Percentiles rank a stretch among this genome's conserved stretches.
phyloP scores from a whole-genome alignment of 2,329 filamentous ascomycete species.

The Rhytidhysteron rufulum region DNA sequence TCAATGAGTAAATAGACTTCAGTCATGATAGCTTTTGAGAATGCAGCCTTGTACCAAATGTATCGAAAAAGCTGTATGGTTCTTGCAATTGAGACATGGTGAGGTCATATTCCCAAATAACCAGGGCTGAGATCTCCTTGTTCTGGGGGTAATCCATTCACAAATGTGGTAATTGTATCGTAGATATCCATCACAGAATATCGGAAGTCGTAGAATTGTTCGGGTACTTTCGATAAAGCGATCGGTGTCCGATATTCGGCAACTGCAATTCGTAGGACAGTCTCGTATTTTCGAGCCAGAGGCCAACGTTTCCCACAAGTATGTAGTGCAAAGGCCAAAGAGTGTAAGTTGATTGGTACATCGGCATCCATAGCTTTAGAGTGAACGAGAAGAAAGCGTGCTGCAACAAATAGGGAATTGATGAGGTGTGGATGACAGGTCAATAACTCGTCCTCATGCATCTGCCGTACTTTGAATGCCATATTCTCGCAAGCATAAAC shows the following conservation, averaged over 20 bases:
- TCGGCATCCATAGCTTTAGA: constrained; percentile 19
- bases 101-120: too few relatives aligned
- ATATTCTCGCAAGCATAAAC: constrained; percentile 23
- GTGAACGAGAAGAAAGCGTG: constrained; percentile 24
- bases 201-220: constrained; percentile 23
- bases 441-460: constrained; percentile 17
- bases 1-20: too few relatives aligned
- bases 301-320: constrained; percentile 21
- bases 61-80: too few relatives aligned
- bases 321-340: constrained; percentile 20
- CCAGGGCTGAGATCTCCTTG: constrained; percentile 8
- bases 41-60: too few relatives aligned
- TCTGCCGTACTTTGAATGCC: constrained; percentile 15
- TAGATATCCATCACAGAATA: constrained; percentile 24
- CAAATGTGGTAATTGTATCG: constrained; percentile 20
- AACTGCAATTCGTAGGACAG: constrained; percentile 21
- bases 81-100: too few relatives aligned
- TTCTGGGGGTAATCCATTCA: constrained; percentile 9
- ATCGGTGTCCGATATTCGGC: constrained; percentile 20
- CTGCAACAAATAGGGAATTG: constrained; percentile 21
- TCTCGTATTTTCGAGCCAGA: constrained; percentile 16
- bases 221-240: constrained; percentile 15
- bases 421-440: constrained; percentile 19
- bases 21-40: too few relatives aligned
- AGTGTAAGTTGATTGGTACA: constrained; percentile 17